phyloP scores from a whole-genome alignment of 805 yeast genomes.

The Nakazawaea holstii region DNA sequence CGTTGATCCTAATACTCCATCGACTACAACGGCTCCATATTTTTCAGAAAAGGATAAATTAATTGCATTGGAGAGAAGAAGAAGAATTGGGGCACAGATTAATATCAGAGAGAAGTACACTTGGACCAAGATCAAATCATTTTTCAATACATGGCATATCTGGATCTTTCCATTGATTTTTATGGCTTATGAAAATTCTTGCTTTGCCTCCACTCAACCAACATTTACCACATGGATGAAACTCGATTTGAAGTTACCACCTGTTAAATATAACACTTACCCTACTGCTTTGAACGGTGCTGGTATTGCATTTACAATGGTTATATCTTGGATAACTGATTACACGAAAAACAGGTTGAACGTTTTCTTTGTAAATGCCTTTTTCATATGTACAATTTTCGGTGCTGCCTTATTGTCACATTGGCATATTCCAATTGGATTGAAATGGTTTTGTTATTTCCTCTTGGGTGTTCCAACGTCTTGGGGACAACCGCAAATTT shows the following conservation, averaged over 20 bases:
- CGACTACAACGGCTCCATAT: slow-evolving; percentile 36
- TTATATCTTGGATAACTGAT: slow-evolving; percentile 32
- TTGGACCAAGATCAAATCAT: slow-evolving; percentile 31
- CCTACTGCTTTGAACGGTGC: slow-evolving; percentile 35
- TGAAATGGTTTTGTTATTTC: slow-evolving; percentile 47
- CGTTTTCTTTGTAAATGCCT: slow-evolving; percentile 29
- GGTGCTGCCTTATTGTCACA: slow-evolving; percentile 30
- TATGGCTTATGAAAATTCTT: slow-evolving; percentile 31
- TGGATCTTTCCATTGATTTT: slow-evolving; percentile 37
- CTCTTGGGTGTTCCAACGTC: slow-evolving; percentile 40
- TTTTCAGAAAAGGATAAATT: slow-evolving; percentile 35
- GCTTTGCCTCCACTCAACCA: slow-evolving; percentile 31
- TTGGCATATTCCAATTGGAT: slow-evolving; percentile 44
- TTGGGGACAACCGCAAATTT: slow-evolving; percentile 53
- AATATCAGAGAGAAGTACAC: slow-evolving; percentile 37
- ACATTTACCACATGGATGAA: slow-evolving; percentile 43
- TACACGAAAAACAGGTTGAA: slow-evolving; percentile 30
- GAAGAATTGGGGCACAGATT: slow-evolving; percentile 36
- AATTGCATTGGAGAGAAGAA: slow-evolving; percentile 43
- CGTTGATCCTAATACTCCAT: slow-evolving; percentile 41
- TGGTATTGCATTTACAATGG: slow-evolving; percentile 31
- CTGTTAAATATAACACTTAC: slow-evolving; percentile 31
- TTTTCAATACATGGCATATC: slow-evolving; percentile 45
- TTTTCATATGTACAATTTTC: slow-evolving; percentile 32
- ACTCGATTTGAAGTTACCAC: slow-evolving; percentile 24